Conservation (phyloP, 169 alveolate genomes). For the Plasmodium billcollinsi region DNA sequence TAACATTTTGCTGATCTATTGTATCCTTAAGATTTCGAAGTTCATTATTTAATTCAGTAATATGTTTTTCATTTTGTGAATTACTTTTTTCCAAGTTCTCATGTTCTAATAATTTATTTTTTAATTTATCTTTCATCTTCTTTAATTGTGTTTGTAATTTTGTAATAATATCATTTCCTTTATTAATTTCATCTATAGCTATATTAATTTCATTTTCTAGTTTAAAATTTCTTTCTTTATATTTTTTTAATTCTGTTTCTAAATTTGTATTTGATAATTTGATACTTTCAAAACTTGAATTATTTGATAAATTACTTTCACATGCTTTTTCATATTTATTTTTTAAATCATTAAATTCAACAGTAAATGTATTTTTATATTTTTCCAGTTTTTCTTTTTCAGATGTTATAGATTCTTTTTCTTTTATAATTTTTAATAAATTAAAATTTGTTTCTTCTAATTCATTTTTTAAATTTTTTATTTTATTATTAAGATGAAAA, state of each 20-base stretch:
- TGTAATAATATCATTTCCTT: conserved; percentile 76
- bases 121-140: conserved; percentile 65
- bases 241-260: conserved; percentile 48
- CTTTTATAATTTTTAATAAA: conserved; percentile 39
- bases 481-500: conserved; percentile 39
- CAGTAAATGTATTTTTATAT: conserved; percentile 27
- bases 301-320: conserved; percentile 64
- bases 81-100: conserved; percentile 24
- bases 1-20: conserved; percentile 12
- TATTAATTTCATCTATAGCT: conserved; percentile 73
- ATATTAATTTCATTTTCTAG: conserved; percentile 67
- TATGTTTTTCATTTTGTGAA: conserved; percentile 34
- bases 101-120: conserved; percentile 44
- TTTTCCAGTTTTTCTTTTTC: conserved; percentile 41
- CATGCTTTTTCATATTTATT: conserved; percentile 64
- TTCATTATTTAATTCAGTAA: conserved; percentile 18
- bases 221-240: conserved; percentile 65
- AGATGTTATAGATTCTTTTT: conserved; percentile 58
- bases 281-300: conserved; percentile 69
- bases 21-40: background rate
- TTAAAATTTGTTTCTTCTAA: conserved; percentile 61
- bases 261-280: conserved; percentile 32
- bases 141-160: conserved; percentile 61
- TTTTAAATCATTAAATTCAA: conserved; percentile 57
- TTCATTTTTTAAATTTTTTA: conserved; percentile 41